These are phyloP conservation scores for Penicillium thymicola DNA, from an alignment of 2,329 filamentous ascomycete species.

Conservation along the genomic window DNA sequence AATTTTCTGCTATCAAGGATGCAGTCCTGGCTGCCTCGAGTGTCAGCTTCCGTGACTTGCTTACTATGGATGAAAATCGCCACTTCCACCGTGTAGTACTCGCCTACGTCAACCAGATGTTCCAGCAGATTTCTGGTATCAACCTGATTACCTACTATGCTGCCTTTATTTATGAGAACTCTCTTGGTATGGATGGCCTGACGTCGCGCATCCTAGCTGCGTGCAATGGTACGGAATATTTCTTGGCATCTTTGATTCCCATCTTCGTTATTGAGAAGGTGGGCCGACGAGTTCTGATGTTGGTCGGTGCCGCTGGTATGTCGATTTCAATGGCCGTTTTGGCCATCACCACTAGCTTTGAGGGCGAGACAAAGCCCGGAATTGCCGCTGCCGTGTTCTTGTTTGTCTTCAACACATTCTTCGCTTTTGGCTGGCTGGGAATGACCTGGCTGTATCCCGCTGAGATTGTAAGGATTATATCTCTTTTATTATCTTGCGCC, in stretches of 20 bases:
- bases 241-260: slow-evolving; percentile 50
- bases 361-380: slow-evolving; percentile 37
- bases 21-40: slow-evolving; percentile 48
- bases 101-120: slow-evolving; percentile 58
- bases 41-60: slow-evolving; percentile 54
- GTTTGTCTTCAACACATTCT: slow-evolving; percentile 62
- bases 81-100: slow-evolving; percentile 56
- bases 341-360: slow-evolving; percentile 39
- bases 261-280: slow-evolving; percentile 51
- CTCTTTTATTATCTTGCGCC: not conserved
- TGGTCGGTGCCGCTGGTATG: slow-evolving; percentile 65
- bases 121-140: slow-evolving; percentile 49
- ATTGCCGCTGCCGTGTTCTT: slow-evolving; percentile 52
- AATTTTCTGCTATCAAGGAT: slow-evolving; percentile 51
- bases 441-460: slow-evolving; percentile 63
- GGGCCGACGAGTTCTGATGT: slow-evolving; percentile 64
- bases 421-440: slow-evolving; percentile 59
- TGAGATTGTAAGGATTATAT: slow-evolving; percentile 50
- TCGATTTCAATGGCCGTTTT: slow-evolving; percentile 64
- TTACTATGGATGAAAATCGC: slow-evolving; percentile 56
- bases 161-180: slow-evolving; percentile 42
- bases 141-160: slow-evolving; percentile 48
- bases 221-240: slow-evolving; percentile 54
- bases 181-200: slow-evolving; percentile 39
- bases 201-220: slow-evolving; percentile 52